These are phyloP conservation scores for Cyclotella choctawhatcheeana DNA, from an alignment of 108 stramenopile species.

Conservation along the genomic window DNA sequence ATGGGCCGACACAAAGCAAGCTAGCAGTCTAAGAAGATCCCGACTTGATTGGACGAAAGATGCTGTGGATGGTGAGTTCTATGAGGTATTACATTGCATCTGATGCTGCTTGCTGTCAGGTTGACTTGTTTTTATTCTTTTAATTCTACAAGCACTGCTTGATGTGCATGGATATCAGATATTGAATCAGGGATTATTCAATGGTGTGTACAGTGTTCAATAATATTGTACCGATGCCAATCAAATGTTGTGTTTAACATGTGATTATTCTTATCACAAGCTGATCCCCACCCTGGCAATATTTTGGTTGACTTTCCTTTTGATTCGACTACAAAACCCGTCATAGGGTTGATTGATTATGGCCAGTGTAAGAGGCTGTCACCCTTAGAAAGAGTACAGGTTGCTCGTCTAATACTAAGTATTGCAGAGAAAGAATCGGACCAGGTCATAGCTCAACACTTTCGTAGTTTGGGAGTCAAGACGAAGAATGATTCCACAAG, in stretches of 20 bases:
- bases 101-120: no score
- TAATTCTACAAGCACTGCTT: no score
- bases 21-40: constrained; percentile 40
- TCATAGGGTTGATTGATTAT: constrained; percentile 63
- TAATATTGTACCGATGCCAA: no score
- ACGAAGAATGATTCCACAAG: constrained; percentile 73
- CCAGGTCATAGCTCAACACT: constrained; percentile 60
- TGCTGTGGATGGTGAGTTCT: constrained; percentile 60
- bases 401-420: constrained; percentile 68
- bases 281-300: constrained; percentile 68
- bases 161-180: constrained; percentile 88
- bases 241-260: neutral
- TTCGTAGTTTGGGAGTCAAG: constrained; percentile 67
- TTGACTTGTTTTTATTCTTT: no score
- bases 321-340: constrained; percentile 28
- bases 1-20: constrained; percentile 67
- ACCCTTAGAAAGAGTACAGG: constrained; percentile 52
- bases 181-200: constrained; percentile 73
- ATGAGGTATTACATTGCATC: no score
- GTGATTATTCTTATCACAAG: neutral
- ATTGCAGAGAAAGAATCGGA: constrained; percentile 75
- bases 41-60: constrained; percentile 57
- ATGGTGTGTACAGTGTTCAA: constrained; percentile 41
- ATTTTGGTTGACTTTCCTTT: constrained; percentile 52
- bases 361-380: constrained; percentile 75